Conservation (phyloP, 768 basidiomycete species). For the Grammothele lineata region DNA sequence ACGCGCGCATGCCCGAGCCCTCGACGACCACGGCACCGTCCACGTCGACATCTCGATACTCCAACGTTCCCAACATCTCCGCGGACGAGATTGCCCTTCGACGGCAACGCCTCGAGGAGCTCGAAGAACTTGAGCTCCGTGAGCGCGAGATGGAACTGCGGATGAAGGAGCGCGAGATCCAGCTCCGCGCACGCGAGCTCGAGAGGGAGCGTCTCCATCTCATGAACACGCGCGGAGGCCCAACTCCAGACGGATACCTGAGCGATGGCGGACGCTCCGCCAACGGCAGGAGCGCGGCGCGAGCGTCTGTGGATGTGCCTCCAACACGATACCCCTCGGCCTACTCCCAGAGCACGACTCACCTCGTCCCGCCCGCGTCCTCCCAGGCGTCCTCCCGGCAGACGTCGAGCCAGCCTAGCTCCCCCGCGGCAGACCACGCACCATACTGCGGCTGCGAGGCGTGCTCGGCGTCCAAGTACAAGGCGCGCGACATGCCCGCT, state of each 20-base stretch:
- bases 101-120: slow-evolving; percentile 43
- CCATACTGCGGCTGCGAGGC: slow-evolving; percentile 64
- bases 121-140: slow-evolving; percentile 47
- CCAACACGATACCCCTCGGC: slow-evolving; percentile 17
- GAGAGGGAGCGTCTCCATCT: slow-evolving; percentile 49
- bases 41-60: slow-evolving; percentile 1
- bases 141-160: slow-evolving; percentile 44
- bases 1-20: slow-evolving; percentile 9
- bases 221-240: slow-evolving; percentile 31
- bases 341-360: slow-evolving; percentile 40
- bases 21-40: neutral
- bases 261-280: slow-evolving; percentile 29
- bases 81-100: slow-evolving; percentile 32
- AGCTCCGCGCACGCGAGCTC: slow-evolving; percentile 47
- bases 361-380: slow-evolving; percentile 35
- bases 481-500: slow-evolving; percentile 25
- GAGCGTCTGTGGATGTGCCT: slow-evolving; percentile 4
- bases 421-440: slow-evolving; percentile 41
- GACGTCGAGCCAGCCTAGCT: slow-evolving; percentile 20
- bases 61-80: slow-evolving; percentile 5
- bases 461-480: slow-evolving; percentile 60
- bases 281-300: slow-evolving; percentile 11
- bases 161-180: slow-evolving; percentile 46
- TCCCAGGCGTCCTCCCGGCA: slow-evolving; percentile 14
- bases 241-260: slow-evolving; percentile 19